Percentiles rank a stretch among this genome's conserved stretches.
Conservation (phyloP, 2,329 filamentous ascomycete genomes). For the Fusarium multiceps region DNA sequence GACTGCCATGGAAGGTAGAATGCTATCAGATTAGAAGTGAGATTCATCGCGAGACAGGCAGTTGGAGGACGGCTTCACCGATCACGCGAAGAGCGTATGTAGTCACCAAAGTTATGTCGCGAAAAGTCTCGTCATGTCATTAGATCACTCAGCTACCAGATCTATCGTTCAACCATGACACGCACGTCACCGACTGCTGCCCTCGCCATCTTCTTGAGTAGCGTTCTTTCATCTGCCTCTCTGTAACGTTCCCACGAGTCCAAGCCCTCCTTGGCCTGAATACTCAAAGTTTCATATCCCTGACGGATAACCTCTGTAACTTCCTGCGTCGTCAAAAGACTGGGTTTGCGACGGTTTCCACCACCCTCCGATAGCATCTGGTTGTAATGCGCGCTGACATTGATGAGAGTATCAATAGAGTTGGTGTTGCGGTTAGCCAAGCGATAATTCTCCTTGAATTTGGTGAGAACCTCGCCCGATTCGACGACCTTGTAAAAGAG, state of each 20-base stretch:
- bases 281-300: slow-evolving; percentile 93
- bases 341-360: slow-evolving; percentile 59
- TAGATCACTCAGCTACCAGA: slow-evolving; percentile 5
- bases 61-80: background rate
- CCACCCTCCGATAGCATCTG: slow-evolving; percentile 74
- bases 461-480: slow-evolving; percentile 81
- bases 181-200: slow-evolving; percentile 74
- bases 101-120: background rate
- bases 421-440: slow-evolving; percentile 68
- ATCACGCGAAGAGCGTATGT: background rate
- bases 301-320: slow-evolving; percentile 94
- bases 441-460: slow-evolving; percentile 83
- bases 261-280: slow-evolving; percentile 87
- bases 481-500: slow-evolving; percentile 99
- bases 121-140: slow-evolving; percentile 8
- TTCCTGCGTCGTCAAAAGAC: slow-evolving; percentile 82
- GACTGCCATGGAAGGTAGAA: background rate
- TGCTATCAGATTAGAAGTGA: background rate
- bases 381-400: slow-evolving; percentile 87
- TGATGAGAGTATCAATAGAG: slow-evolving; percentile 86
- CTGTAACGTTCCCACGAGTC: slow-evolving; percentile 88
- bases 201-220: slow-evolving; percentile 89
- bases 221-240: slow-evolving; percentile 84
- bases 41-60: background rate
- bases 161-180: slow-evolving; percentile 58